A percentile compares a stretch with the other conserved stretches of the same genome.
Conservation (phyloP, 495 filamentous ascomycete species). For the Baudoinia panamericana region DNA sequence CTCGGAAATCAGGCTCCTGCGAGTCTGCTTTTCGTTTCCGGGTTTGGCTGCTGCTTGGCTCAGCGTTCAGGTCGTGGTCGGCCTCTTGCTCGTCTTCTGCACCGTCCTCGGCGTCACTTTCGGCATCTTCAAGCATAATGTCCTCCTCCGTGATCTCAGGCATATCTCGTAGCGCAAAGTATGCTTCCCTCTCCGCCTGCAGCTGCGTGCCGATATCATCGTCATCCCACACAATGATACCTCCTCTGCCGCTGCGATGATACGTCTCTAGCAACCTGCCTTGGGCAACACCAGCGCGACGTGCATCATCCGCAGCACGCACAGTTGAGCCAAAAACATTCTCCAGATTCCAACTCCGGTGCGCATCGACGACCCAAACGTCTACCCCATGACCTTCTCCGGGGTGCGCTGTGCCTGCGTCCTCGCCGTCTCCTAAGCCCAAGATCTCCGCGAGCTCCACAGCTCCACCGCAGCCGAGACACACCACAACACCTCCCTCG, state of each 20-base stretch:
- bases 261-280: slow-evolving; percentile 62
- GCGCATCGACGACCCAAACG: slow-evolving; percentile 85
- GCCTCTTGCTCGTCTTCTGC: slow-evolving; percentile 28
- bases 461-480: slow-evolving; percentile 81
- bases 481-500: slow-evolving; percentile 74
- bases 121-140: slow-evolving; percentile 30
- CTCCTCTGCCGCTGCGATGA: slow-evolving; percentile 62
- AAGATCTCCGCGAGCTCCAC: slow-evolving; percentile 69
- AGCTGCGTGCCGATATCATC: slow-evolving; percentile 92
- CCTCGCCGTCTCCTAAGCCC: slow-evolving; percentile 43
- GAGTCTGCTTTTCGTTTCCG: slow-evolving; percentile 76
- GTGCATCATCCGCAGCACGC: slow-evolving; percentile 36
- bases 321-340: slow-evolving; percentile 69
- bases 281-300: slow-evolving; percentile 40
- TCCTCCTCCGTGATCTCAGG: slow-evolving; percentile 70
- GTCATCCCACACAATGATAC: slow-evolving; percentile 87
- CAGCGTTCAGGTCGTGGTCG: slow-evolving; percentile 10
- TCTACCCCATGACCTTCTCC: slow-evolving; percentile 50
- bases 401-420: slow-evolving; percentile 28
- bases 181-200: slow-evolving; percentile 58
- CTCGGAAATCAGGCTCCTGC: slow-evolving; percentile 38
- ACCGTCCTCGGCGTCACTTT: slow-evolving; percentile 35
- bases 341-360: slow-evolving; percentile 84
- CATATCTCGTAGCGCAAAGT: slow-evolving; percentile 72
- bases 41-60: slow-evolving; percentile 26